These are phyloP conservation scores for Emmonsia crescens DNA, from an alignment of 2,329 filamentous ascomycete genomes.

Conservation along the genomic window DNA sequence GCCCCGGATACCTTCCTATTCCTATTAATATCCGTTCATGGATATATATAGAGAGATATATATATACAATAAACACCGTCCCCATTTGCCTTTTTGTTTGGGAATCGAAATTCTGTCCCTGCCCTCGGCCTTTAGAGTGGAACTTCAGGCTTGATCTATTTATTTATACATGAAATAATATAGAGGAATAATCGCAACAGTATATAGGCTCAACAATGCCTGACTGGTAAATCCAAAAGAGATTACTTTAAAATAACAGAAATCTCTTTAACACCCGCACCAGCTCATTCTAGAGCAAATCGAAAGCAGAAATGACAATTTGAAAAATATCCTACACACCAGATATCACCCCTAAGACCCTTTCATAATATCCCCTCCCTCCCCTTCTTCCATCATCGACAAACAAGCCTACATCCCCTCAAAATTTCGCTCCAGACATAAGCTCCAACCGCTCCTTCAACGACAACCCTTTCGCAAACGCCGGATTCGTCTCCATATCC, in stretches of 20 bases:
- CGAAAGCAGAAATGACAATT: not conserved
- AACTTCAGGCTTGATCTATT: not conserved
- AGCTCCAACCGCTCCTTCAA: conserved; percentile 26
- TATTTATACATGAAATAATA: not conserved
- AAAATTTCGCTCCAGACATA: conserved; percentile 10
- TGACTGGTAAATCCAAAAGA: not conserved
- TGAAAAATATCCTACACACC: not conserved
- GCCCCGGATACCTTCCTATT: too few species aligned
- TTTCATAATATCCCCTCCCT: not conserved
- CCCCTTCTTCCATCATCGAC: not conserved
- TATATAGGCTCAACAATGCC: not conserved
- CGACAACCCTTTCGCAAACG: conserved; percentile 26
- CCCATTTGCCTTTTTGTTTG: not conserved
- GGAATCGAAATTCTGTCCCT: not conserved
- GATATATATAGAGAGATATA: not conserved
- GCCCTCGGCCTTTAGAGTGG: not conserved
- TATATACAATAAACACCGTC: not conserved
- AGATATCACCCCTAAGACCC: not conserved
- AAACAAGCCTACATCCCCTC: not conserved
- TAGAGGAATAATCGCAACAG: not conserved
- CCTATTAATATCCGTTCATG: not conserved
- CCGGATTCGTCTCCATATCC: conserved; percentile 24
- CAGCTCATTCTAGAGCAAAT: not conserved
- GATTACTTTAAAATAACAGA: not conserved
- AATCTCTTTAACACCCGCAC: not conserved